Percentiles rank a stretch among this genome's conserved stretches.
These are phyloP conservation scores for Lithospermum erythrorhizon DNA, from an alignment of 257 asterid genomes.

Conservation along the genomic window DNA sequence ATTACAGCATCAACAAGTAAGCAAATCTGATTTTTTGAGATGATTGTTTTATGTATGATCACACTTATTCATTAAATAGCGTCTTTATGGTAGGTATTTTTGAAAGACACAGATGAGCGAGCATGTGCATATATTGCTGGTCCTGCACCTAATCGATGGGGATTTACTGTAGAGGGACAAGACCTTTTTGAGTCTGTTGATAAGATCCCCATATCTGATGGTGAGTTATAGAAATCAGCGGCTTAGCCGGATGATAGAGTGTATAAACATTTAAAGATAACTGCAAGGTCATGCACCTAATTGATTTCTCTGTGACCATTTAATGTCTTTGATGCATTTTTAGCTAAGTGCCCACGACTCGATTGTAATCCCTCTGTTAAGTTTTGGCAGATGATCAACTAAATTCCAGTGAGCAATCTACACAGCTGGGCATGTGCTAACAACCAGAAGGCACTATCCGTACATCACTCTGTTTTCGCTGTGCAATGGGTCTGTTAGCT, in stretches of 20 bases:
- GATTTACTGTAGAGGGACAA: conserved; percentile 49
- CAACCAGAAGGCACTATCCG: conserved; percentile 33
- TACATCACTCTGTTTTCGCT: conserved; percentile 83
- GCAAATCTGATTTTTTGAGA: conserved; percentile 3
- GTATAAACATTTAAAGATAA: no score
- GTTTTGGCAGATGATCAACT: conserved; percentile 29
- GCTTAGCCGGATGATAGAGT: no score
- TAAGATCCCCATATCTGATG: conserved; percentile 25
- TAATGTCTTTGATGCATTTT: no score
- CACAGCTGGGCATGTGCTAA: conserved; percentile 21
- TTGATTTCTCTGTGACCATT: no score
- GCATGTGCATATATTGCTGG: conserved; percentile 99
- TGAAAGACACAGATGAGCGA: conserved; percentile 97
- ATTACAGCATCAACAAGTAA: conserved; percentile 86
- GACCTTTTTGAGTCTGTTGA: conserved; percentile 54
- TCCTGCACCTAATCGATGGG: conserved; percentile 99
- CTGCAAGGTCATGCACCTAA: no score
- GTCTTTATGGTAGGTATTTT: conserved; percentile 53
- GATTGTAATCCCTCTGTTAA: background rate
- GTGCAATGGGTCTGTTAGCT: conserved; percentile 74
- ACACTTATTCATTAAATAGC: background rate
- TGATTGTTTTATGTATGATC: background rate
- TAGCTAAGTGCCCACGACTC: background rate
- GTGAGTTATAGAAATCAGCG: conserved; percentile 33
- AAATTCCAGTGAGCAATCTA: conserved; percentile 26